Percentiles rank a stretch among this genome's conserved stretches.
phyloP scores from a whole-genome alignment of 2,329 filamentous ascomycete genomes.

The Diaporthe vexans region DNA sequence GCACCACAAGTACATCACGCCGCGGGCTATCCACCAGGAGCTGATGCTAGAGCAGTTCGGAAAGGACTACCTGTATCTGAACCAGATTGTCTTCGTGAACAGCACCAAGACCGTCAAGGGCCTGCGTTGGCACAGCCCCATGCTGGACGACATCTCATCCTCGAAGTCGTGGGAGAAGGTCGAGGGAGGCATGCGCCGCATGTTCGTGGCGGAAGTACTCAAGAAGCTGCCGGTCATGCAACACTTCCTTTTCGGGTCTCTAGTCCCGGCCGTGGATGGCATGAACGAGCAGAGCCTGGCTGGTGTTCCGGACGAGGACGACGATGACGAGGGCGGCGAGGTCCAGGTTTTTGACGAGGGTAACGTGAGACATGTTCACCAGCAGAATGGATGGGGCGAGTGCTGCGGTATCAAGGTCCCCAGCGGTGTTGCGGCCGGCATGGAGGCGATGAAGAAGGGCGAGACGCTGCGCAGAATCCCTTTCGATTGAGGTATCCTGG shows the following conservation, averaged over 20 bases:
- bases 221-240: slow-evolving; percentile 98
- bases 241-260: slow-evolving; percentile 92
- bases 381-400: slow-evolving; percentile 86
- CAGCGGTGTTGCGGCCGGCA: slow-evolving; percentile 90
- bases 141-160: slow-evolving; percentile 97
- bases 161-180: slow-evolving; percentile 93
- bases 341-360: slow-evolving; percentile 74
- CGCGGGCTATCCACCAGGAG: slow-evolving; percentile 86
- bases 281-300: slow-evolving; percentile 79
- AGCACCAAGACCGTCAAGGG: slow-evolving; percentile 96
- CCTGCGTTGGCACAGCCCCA: slow-evolving; percentile 94
- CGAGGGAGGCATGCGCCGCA: slow-evolving; percentile 93
- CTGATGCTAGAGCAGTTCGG: slow-evolving; percentile 89
- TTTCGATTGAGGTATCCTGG: slow-evolving; percentile 74
- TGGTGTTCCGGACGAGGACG: slow-evolving; percentile 61
- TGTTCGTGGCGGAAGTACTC: slow-evolving; percentile 95
- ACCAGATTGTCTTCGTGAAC: slow-evolving; percentile 95
- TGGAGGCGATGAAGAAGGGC: slow-evolving; percentile 85
- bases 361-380: slow-evolving; percentile 79
- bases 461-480: slow-evolving; percentile 80
- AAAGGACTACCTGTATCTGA: slow-evolving; percentile 88
- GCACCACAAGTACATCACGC: slow-evolving; percentile 85
- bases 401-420: slow-evolving; percentile 99
- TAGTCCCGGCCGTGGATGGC: slow-evolving; percentile 83
- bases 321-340: slow-evolving; percentile 66